Evolutionary conservation across 2,329 filamentous ascomycete species (phyloP).

Genomic region (Ascochyta rabiei): DNA sequence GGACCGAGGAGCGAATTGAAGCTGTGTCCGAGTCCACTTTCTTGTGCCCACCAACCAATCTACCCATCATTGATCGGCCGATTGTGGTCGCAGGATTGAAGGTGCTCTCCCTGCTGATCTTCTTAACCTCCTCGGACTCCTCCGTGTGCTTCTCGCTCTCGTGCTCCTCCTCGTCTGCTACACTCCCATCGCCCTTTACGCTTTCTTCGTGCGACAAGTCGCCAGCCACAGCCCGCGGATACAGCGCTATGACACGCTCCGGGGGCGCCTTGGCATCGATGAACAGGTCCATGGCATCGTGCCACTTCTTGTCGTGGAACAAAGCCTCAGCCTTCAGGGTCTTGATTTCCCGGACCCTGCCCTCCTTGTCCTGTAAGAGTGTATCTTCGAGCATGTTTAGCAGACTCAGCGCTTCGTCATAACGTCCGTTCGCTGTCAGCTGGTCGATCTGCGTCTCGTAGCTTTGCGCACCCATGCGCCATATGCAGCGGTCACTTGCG

Average conservation of each 20-base stretch:
- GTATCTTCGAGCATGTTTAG: slow-evolving; percentile 92
- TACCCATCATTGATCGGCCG: slow-evolving; percentile 54
- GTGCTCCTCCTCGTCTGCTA: slow-evolving; percentile 35
- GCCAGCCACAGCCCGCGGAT: slow-evolving; percentile 82
- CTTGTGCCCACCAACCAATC: slow-evolving; percentile 52
- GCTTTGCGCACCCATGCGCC: slow-evolving; percentile 92
- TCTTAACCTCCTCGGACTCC: slow-evolving; percentile 29
- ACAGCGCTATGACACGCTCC: slow-evolving; percentile 83
- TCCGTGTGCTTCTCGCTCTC: slow-evolving; percentile 27
- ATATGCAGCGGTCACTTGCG: slow-evolving; percentile 86
- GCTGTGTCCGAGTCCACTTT: slow-evolving; percentile 57
- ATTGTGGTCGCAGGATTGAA: slow-evolving; percentile 35
- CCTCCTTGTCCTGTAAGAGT: slow-evolving; percentile 79
- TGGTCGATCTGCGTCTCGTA: slow-evolving; percentile 90
- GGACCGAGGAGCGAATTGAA: slow-evolving; percentile 66
- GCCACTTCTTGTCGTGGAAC: slow-evolving; percentile 82
- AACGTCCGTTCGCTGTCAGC: slow-evolving; percentile 72
- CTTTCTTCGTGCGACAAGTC: slow-evolving; percentile 70
- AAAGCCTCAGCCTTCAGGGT: slow-evolving; percentile 87
- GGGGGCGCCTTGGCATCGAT: slow-evolving; percentile 88
- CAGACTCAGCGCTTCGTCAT: slow-evolving; percentile 92
- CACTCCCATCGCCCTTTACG: slow-evolving; percentile 54
- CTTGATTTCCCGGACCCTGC: slow-evolving; percentile 82
- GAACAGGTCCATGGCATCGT: slow-evolving; percentile 87
- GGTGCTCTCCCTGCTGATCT: slow-evolving; percentile 25